phyloP scores from a whole-genome alignment of 495 filamentous ascomycete genomes.

The Evernia prunastri region DNA sequence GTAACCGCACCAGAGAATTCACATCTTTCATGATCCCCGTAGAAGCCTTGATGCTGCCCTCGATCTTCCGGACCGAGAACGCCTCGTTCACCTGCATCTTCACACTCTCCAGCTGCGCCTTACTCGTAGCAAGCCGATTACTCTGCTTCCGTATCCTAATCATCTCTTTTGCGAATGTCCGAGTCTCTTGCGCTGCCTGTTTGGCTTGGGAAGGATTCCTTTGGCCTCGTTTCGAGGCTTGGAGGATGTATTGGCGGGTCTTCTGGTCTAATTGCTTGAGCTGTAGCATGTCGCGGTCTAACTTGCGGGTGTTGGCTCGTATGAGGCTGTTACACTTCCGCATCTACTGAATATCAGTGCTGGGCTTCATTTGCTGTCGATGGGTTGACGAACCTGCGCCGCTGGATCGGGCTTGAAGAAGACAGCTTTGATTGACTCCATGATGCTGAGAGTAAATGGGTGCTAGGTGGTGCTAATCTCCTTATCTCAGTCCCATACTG shows the following conservation, averaged over 20 bases:
- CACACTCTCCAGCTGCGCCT: constrained; percentile 88
- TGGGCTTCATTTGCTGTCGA: neutral
- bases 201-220: constrained; percentile 65
- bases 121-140: constrained; percentile 68
- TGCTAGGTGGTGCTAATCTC: neutral
- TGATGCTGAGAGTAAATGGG: constrained; percentile 34
- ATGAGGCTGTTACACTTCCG: constrained; percentile 93
- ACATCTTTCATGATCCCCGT: constrained; percentile 97
- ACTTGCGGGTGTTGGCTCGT: constrained; percentile 82
- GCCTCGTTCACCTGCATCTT: constrained; percentile 98
- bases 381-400: constrained; percentile 58
- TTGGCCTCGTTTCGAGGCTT: constrained; percentile 69
- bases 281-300: constrained; percentile 83
- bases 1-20: constrained; percentile 75
- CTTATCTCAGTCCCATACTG: constrained; percentile 3
- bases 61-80: constrained; percentile 91
- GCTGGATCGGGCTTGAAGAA: constrained; percentile 92
- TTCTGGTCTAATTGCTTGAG: constrained; percentile 73
- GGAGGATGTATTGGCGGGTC: constrained; percentile 77
- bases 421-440: constrained; percentile 81
- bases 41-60: constrained; percentile 78
- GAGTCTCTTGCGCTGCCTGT: constrained; percentile 70
- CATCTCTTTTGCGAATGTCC: constrained; percentile 82
- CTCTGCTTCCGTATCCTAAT: constrained; percentile 72
- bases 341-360: constrained; percentile 49